These are phyloP conservation scores for Hypholoma fasciculare DNA, from an alignment of 768 basidiomycete species.

Conservation along the genomic window DNA sequence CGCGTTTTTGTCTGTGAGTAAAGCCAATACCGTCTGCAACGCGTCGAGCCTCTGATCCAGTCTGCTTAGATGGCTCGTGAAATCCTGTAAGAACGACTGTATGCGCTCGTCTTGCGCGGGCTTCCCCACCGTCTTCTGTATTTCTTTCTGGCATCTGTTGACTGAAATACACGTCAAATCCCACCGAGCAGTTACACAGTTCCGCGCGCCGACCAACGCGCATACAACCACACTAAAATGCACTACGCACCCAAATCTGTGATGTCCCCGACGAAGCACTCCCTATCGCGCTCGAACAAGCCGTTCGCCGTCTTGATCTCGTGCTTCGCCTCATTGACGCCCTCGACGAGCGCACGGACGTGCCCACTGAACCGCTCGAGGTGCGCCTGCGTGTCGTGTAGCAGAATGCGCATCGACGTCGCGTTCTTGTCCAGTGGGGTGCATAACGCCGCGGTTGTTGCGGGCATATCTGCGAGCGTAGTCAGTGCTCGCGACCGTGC, in stretches of 20 bases:
- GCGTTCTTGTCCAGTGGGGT: conserved; percentile 63
- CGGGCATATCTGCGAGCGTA: conserved; percentile 19
- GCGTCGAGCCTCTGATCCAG: conserved; percentile 58
- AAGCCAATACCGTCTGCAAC: conserved; percentile 44
- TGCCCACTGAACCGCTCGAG: conserved; percentile 66
- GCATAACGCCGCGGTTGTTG: conserved; percentile 34
- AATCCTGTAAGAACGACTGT: conserved; percentile 39
- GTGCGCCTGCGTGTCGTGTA: conserved; percentile 73
- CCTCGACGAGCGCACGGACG: conserved; percentile 50
- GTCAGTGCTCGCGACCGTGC: conserved; percentile 35
- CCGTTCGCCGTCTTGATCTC: conserved; percentile 55
- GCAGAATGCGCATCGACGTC: conserved; percentile 69
- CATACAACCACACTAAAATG: not conserved
- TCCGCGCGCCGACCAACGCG: conserved; percentile 3
- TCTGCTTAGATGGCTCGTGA: conserved; percentile 42
- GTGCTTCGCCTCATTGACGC: conserved; percentile 49
- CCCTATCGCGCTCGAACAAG: conserved; percentile 61
- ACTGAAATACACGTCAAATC: conserved; percentile 35
- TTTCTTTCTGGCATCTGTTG: conserved; percentile 60
- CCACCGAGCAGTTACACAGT: too few relatives aligned
- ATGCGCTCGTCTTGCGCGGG: conserved; percentile 51
- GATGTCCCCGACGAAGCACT: conserved; percentile 54
- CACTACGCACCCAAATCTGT: conserved; percentile 51
- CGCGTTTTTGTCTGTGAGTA: not conserved
- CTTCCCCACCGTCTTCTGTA: conserved; percentile 56